Conservation (phyloP, 1,284 basidiomycete genomes). For the Trichosporon ovoides region DNA sequence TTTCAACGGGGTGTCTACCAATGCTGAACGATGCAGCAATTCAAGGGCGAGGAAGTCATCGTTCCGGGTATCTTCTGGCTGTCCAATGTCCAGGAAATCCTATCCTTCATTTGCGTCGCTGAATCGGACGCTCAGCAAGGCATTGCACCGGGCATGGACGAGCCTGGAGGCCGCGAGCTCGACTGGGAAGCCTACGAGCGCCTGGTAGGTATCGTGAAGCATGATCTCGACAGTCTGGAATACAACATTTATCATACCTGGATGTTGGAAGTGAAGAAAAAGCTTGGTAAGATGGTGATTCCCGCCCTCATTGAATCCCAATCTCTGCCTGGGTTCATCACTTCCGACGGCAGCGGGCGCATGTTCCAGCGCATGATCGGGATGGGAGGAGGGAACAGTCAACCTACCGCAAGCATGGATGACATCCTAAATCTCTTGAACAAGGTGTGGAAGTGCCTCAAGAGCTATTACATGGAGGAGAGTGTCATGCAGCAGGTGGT, state of each 20-base stretch:
- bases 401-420: constrained; percentile 96
- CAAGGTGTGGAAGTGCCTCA: constrained; percentile 97
- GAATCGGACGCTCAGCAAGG: constrained; percentile 98
- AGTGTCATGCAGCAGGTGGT: constrained; percentile 95
- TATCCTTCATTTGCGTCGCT: constrained; percentile 97
- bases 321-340: constrained; percentile 95
- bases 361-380: constrained; percentile 85
- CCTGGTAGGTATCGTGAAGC: constrained; percentile 94
- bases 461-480: constrained; percentile 99
- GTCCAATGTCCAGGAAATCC: constrained; percentile 99
- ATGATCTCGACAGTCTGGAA: constrained; percentile 95
- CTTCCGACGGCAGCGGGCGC: constrained; percentile 79
- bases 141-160: constrained; percentile 93
- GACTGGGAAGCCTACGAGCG: constrained; percentile 98
- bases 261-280: constrained; percentile 99
- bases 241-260: constrained; percentile 99
- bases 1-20: constrained; percentile 12
- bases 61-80: constrained; percentile 98
- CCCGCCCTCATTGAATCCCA: constrained; percentile 97
- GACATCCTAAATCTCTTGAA: constrained; percentile 95
- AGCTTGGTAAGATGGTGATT: constrained; percentile 95
- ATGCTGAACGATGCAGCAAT: constrained; percentile 49
- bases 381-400: constrained; percentile 61
- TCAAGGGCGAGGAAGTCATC: constrained; percentile 89
- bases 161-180: constrained; percentile 85